Evolutionary conservation across 306 rosid species (phyloP).

Genomic region (Rosa persica): DNA sequence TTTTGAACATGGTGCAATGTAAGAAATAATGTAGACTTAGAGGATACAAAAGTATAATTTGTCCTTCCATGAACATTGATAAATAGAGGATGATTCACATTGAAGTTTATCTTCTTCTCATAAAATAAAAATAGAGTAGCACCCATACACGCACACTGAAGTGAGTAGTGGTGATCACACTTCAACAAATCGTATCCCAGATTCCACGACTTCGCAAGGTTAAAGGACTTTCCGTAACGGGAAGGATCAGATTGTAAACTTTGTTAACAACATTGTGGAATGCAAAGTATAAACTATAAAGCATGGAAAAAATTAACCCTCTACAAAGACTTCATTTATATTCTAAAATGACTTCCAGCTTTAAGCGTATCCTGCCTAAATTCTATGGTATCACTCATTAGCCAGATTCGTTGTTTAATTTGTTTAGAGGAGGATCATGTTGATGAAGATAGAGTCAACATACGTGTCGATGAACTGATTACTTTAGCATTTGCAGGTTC

Average conservation of each 20-base stretch:
- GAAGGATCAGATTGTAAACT: too few relatives aligned
- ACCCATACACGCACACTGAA: neutral
- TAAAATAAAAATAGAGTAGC: too few relatives aligned
- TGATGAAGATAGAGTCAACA: constrained; percentile 1
- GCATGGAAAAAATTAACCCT: neutral
- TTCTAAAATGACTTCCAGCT: neutral
- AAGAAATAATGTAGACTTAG: too few relatives aligned
- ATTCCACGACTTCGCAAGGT: too few relatives aligned
- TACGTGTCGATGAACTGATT: neutral
- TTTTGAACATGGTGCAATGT: neutral
- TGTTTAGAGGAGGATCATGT: neutral
- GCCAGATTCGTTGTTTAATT: constrained; percentile 2
- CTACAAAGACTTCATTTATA: neutral
- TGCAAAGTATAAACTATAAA: neutral
- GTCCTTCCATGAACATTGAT: neutral
- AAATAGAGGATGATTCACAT: neutral
- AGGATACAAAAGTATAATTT: too few relatives aligned
- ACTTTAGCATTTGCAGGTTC: constrained; percentile 1
- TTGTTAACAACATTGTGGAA: neutral
- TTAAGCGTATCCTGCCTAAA: neutral
- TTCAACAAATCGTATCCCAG: too few relatives aligned
- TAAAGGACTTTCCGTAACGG: too few relatives aligned
- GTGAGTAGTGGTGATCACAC: neutral
- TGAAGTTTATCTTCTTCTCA: too few relatives aligned
- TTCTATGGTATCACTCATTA: neutral